Base-by-base conservation (phyloP, 1,139 yeast species). In the Saccharomyces hybrid region DNA sequence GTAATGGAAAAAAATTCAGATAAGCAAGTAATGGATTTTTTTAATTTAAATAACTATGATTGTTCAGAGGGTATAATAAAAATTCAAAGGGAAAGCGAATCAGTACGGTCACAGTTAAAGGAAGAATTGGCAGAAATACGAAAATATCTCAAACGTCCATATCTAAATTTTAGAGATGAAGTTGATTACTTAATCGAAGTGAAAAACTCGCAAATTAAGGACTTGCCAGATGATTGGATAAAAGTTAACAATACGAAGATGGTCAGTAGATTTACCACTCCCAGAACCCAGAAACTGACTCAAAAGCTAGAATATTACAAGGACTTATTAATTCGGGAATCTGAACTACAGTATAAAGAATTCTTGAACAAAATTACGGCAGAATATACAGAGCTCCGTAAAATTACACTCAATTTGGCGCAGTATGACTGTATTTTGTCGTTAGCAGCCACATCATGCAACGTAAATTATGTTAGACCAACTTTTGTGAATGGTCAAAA, bases 161-260 rank as follows among this genome's bases (percentile, higher is more conserved):
- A 79, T 50, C 66, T 86, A 52, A 74, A 78, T 28, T 89, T 75
- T 62, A 81, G 81, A 52, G 77, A 79, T 51, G 83, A 82, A 54
- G 87, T 84, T 44, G 83, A 88, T 0, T 85, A 84, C 63, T 72
- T 90, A 44, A 78, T 93, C 25, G 97, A 90, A 64, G 83, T 91
- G 0, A 72, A 88, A 50, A 83, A 84, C 59, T 74, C 80, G 0
- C 81, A 80, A 50, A 75, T 79, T 3, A 79, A 78, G 52, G 70
- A 72, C 2, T 70, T 90, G 1, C 97, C 98, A 0, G 61, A 72
- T 1, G 82, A 81, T 55, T 93, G 97, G 96, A 72, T 84, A 9
- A 83, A 88, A 60, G 79, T 86, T 42, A 86, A 81, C 62, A 84
- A 86, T 6, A 88, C 96, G 0, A 82, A 82, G 57, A 71, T 82